Base-by-base conservation (phyloP, 805 yeast genomes). In the Pichia occidentalis region DNA sequence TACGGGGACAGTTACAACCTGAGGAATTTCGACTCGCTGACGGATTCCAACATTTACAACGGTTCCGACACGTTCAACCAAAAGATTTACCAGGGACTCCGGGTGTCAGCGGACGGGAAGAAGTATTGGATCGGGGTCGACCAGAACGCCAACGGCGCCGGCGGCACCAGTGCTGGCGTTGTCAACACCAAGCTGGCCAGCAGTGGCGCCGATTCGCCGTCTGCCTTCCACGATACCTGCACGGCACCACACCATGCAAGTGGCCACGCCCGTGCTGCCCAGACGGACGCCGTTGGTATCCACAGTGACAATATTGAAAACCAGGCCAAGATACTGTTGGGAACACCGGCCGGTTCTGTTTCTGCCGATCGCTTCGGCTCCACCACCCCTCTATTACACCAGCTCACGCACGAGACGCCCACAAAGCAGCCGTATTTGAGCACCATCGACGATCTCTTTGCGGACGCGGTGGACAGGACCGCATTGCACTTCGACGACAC, bases 21-120 rank as follows among this genome's bases (percentile, higher is more conserved):
- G 56, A 72, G 82, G 43, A 76, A 76, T 40, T 90, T 87, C 61
- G 95, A 88, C 54, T 77, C 95, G 0, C 80, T 79, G 1, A 85
- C 47, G 17, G 61, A 55, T 36, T 41, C 46, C 17, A 43, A 34
- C n/a, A 45, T 55, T n/a, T 48, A 50, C 34, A 29, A 39, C 14
- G 36, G 44, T 10, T 56, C 62, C 0, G 42, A 51, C 82, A 4
- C 65, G 80, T 45, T 69, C 71, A 68, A 79, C 79, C 51, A 53
- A 32, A 70, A 94, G 43, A 72, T 90, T 36, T 77, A 79, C 44
- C 82, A 85, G 42, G 99, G 99, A 0, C 58, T 88, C 39, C 61
- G 99, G 30, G 86, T 85, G 56, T 75, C 77, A 21, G 72, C 77
- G 35, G 82, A 84, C 29, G 97, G 97, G 0, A 71, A 73, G 32